Conservation (phyloP, 768 basidiomycete species). For the Royoungia palumana region DNA sequence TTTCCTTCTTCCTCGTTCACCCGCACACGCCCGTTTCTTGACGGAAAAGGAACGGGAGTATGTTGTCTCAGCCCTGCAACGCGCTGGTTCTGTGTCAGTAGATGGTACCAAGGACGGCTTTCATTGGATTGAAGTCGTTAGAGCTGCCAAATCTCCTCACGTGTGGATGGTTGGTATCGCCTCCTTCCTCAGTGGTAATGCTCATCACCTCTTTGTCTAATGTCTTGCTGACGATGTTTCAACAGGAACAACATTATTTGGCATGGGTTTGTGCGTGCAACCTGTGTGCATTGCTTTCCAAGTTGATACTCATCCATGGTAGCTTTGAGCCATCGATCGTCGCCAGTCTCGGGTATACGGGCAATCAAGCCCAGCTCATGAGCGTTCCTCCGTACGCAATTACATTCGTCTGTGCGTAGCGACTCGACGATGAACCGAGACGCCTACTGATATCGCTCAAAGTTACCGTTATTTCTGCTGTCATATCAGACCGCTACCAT, state of each 20-base stretch:
- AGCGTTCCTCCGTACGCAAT: conserved; percentile 52
- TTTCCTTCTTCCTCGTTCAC: conserved; percentile 46
- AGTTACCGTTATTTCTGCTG: conserved; percentile 40
- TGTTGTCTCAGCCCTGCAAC: conserved; percentile 29
- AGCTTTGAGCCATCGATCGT: conserved; percentile 69
- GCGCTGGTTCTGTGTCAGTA: conserved; percentile 33
- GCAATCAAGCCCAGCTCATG: conserved; percentile 55
- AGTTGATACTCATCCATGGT: conserved; percentile 33
- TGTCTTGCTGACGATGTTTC: background rate
- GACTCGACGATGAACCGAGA: background rate
- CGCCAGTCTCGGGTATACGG: conserved; percentile 53
- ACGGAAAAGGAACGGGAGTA: conserved; percentile 48
- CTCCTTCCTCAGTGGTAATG: conserved; percentile 51
- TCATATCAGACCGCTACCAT: conserved; percentile 50
- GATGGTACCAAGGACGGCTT: conserved; percentile 45
- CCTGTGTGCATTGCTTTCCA: conserved; percentile 32
- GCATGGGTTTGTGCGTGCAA: conserved; percentile 22
- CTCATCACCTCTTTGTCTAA: conserved; percentile 1
- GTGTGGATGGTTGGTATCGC: conserved; percentile 48
- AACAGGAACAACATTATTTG: conserved; percentile 12
- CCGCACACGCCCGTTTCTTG: conserved; percentile 50
- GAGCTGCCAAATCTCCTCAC: conserved; percentile 50
- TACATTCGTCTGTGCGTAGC: conserved; percentile 43
- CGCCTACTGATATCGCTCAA: background rate
- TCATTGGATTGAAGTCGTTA: conserved; percentile 53